Conservation (phyloP, 345 rosid species). For the Erysimum cheiranthoides region DNA sequence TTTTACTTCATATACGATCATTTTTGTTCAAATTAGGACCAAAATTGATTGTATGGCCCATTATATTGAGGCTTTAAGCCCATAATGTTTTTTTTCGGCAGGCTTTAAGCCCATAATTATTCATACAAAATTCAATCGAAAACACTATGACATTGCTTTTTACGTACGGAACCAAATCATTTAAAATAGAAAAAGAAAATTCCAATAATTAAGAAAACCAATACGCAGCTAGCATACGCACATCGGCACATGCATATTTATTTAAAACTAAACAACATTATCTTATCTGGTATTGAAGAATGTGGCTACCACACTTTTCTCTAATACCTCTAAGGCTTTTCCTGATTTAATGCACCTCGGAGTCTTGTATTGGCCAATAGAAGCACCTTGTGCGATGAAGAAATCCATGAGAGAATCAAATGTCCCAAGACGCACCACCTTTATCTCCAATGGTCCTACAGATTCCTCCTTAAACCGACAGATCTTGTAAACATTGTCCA, state of each 20-base stretch:
- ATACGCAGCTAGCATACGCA: slow-evolving; percentile 5
- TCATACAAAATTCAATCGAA: neutral
- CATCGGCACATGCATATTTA: slow-evolving; percentile 24
- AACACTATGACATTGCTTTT: no score
- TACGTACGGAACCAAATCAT: no score
- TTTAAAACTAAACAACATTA: neutral
- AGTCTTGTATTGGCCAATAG: slow-evolving; percentile 81
- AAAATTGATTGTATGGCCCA: neutral
- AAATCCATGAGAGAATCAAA: slow-evolving; percentile 83
- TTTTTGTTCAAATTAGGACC: neutral
- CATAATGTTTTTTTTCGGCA: no score
- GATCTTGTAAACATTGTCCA: slow-evolving; percentile 68
- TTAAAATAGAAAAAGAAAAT: no score
- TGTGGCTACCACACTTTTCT: slow-evolving; percentile 58
- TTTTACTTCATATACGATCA: neutral
- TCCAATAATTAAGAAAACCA: neutral
- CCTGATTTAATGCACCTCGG: slow-evolving; percentile 74
- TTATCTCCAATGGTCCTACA: slow-evolving; percentile 75
- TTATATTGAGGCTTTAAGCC: neutral
- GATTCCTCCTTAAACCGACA: slow-evolving; percentile 65
- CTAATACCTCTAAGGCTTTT: slow-evolving; percentile 55
- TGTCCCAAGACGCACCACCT: slow-evolving; percentile 65
- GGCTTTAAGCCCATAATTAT: neutral
- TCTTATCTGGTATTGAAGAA: slow-evolving; percentile 51
- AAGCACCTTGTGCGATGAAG: slow-evolving; percentile 71